A percentile compares a stretch with the other conserved stretches of the same genome.
phyloP scores from a whole-genome alignment of 192 early-diverging fungal species.

The Glomus cerebriforme region DNA sequence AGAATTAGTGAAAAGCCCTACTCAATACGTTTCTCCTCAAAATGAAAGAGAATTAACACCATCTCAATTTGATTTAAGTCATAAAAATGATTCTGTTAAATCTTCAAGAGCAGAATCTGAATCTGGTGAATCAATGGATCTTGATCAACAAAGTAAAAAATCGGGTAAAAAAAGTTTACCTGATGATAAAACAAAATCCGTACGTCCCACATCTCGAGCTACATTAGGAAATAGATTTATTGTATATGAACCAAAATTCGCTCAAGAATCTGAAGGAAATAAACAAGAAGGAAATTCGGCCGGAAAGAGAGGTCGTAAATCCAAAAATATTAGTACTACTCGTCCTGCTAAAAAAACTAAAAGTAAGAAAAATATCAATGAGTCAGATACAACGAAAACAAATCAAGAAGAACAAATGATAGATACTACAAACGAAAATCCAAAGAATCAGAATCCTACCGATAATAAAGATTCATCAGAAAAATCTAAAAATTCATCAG shows the following conservation, averaged over 20 bases:
- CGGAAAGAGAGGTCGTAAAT: not conserved
- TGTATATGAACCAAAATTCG: not conserved
- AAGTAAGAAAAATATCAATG: not conserved
- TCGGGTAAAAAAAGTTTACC: not conserved
- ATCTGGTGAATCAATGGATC: not conserved
- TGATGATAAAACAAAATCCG: not conserved
- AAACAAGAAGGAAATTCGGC: not conserved
- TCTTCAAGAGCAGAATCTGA: not conserved
- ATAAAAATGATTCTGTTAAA: not conserved
- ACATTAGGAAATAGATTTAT: conserved; percentile 20
- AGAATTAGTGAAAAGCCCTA: not conserved
- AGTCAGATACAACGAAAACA: not conserved
- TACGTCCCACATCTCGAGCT: not conserved
- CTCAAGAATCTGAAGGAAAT: not conserved
- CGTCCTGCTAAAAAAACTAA: not conserved
- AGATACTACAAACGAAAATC: not conserved
- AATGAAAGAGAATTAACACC: not conserved
- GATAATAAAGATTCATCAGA: not conserved
- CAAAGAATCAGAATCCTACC: not conserved
- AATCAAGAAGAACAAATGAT: not conserved
- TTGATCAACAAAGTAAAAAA: not conserved
- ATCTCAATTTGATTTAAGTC: not conserved
- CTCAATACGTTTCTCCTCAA: not conserved
- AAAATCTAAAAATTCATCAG: not conserved
- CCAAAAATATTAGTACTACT: not conserved